Base-by-base conservation (phyloP, 441 rosid species). In the Viola pubescens region DNA sequence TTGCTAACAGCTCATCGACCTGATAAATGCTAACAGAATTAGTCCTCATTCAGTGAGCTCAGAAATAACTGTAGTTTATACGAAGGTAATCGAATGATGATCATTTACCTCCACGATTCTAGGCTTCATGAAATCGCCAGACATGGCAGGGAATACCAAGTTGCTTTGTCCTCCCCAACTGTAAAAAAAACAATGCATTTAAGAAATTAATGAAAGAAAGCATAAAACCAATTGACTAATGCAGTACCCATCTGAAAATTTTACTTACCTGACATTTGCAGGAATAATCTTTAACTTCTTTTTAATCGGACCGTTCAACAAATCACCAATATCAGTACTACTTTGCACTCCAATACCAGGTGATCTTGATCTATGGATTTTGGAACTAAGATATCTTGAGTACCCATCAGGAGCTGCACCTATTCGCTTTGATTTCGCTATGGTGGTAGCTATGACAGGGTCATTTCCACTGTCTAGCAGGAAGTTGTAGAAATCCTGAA, bases 1-100 rank as follows among this genome's bases (percentile, higher is more conserved):
- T 79, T 10, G 72, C 74, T 11, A 79, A 60, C 14, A 76, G 75
- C 63, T 76, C 74, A 48, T 79, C 83, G 3, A 73, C 83, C 81
- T 79, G 47, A n/a, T 19, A 37, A 43, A 45, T 10, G 41, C 3
- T 5, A 54, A 26, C 34, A 26, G 2, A 26, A 26, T 26, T 26
- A 26, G 34, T 26, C 1, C 34, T 26, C 3, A 26, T 6, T 0
- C 4, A 5, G 12, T 14, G 4, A 16, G 9, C 7, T 12, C 9
- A 50, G 37, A 14, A 7, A 0, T 13, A 43, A 43, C 1, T 14
- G 2, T 11, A 19, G 16, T 7, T 4, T 6, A 19, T 4, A 52
- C 0, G 4, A 12, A 48, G 7, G 16, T n/a, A n/a, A 19, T 9
- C 6, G 9, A 9, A 19, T 19, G 0, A 0, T 59, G 48, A 7